Conservation (phyloP, 75 land plant genomes). For the Ceratopteris richardii region DNA sequence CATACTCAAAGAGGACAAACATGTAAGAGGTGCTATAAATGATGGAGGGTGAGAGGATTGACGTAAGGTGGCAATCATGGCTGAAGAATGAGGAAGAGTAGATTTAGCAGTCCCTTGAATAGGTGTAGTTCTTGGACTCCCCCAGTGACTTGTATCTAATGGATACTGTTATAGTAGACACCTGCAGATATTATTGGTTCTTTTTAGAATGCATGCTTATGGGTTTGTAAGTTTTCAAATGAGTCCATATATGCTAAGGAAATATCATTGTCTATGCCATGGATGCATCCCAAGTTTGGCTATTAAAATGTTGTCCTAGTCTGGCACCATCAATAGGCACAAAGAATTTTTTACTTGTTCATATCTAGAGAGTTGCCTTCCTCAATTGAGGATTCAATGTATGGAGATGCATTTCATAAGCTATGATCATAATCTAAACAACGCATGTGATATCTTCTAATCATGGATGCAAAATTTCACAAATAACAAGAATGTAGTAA, state of each 20-base stretch:
- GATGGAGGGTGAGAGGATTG: conserved; percentile 43
- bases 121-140: conserved; percentile 1
- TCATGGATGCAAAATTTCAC: conserved; percentile 82
- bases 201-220: no score
- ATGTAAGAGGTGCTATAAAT: conserved; percentile 45
- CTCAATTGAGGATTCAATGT: no score
- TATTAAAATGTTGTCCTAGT: no score
- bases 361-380: no score
- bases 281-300: no score
- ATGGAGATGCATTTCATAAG: no score
- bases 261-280: no score
- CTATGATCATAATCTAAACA: conserved; percentile 26
- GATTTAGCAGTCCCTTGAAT: conserved; percentile 1
- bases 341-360: no score
- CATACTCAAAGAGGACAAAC: conserved; percentile 30
- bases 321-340: no score
- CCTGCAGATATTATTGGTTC: no score
- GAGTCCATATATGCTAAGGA: no score
- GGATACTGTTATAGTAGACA: conserved; percentile 7
- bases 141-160: background rate
- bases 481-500: conserved; percentile 55
- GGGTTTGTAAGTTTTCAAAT: no score
- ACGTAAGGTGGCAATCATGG: conserved; percentile 37
- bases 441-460: conserved; percentile 51
- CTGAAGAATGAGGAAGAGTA: conserved; percentile 27